phyloP scores from a whole-genome alignment of 768 basidiomycete genomes.

The Porpolomopsis calyptriformis region DNA sequence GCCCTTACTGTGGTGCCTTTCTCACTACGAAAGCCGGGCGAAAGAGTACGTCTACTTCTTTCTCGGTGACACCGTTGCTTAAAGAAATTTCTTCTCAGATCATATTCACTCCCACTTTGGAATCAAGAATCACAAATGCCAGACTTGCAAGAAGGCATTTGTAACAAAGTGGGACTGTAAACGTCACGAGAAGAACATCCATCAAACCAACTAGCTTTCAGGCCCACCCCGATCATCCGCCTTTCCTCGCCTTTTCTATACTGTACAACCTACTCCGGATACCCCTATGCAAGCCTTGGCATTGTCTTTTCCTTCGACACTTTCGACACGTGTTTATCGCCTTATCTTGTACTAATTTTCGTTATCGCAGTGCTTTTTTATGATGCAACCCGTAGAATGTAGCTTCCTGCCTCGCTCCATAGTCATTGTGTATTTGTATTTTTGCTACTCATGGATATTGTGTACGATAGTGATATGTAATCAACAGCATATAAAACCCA shows the following conservation, averaged over 20 bases:
- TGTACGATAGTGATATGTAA: too few species aligned
- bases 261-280: too few species aligned
- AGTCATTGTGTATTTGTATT: too few species aligned
- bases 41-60: neutral
- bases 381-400: too few species aligned
- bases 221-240: neutral
- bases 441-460: too few species aligned
- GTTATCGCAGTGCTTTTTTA: too few species aligned
- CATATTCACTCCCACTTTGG: constrained; percentile 12
- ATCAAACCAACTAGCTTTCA: neutral
- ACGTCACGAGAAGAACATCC: neutral
- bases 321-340: too few species aligned
- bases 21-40: neutral
- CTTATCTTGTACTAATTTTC: too few species aligned
- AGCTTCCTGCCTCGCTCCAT: too few species aligned
- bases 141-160: neutral
- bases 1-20: neutral
- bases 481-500: too few species aligned
- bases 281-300: too few species aligned
- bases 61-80: neutral
- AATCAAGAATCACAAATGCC: constrained; percentile 9
- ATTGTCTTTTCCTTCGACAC: too few species aligned
- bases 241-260: neutral
- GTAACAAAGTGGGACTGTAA: neutral
- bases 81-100: constrained; percentile 9